Conservation (phyloP, 73 alveolate species). For the Symbiodinium pilosum region DNA sequence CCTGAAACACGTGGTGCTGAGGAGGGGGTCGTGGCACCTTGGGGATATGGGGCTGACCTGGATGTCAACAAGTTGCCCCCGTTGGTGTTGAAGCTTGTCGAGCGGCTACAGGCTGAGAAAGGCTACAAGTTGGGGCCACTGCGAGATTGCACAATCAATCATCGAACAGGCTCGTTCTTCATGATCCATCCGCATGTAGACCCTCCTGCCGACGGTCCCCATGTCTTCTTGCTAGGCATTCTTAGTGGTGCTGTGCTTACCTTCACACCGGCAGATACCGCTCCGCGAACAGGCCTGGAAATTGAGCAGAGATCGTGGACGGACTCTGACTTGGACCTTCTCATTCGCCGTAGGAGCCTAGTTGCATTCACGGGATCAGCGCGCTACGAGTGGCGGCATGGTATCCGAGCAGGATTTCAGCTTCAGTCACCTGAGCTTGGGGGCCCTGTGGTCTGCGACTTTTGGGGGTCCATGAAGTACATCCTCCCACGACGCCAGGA, state of each 20-base stretch:
- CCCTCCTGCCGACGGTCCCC: conserved; percentile 81
- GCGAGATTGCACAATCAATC: conserved; percentile 77
- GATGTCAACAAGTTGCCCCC: conserved; percentile 41
- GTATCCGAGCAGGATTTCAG: conserved; percentile 83
- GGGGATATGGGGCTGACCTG: conserved; percentile 83
- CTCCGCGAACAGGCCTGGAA: conserved; percentile 44
- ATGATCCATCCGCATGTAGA: conserved; percentile 86
- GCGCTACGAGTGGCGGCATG: conserved; percentile 86
- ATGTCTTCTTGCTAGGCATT: conserved; percentile 66
- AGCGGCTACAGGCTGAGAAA: conserved; percentile 25
- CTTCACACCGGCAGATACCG: conserved; percentile 49
- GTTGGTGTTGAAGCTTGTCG: not conserved
- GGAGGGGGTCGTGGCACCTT: conserved; percentile 63
- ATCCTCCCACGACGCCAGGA: conserved; percentile 69
- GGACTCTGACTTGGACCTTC: conserved; percentile 45
- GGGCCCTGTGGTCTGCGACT: conserved; percentile 55
- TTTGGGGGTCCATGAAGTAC: conserved; percentile 74
- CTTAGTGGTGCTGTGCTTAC: conserved; percentile 75
- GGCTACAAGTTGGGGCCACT: conserved; percentile 80
- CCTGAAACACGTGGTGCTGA: conserved; percentile 72
- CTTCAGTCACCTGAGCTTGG: conserved; percentile 54
- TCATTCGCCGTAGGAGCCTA: conserved; percentile 48
- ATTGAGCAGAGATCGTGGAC: conserved; percentile 54
- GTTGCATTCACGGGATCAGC: conserved; percentile 81
- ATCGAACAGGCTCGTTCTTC: conserved; percentile 86